Evolutionary conservation across 148 eudicot genomes (phyloP), one percentile per base, ranked within the genome.

Genomic region (Amaranthus cruentus): DNA sequence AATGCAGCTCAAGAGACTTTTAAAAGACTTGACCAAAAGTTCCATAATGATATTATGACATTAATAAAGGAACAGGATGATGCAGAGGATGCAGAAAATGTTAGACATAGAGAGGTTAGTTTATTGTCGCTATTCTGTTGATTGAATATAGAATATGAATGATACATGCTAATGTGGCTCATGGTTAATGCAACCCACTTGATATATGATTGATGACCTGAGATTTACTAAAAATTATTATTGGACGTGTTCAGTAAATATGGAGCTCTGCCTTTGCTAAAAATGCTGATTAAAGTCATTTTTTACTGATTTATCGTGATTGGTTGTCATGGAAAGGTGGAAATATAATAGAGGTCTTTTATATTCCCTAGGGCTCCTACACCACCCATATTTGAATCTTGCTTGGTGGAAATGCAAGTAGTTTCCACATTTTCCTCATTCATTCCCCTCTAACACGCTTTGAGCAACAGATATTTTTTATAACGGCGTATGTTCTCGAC

Each of bases 41-140:
- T 88, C 78, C 70, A 28, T 21, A 83, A 76, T 62, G 88, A 86
- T 62, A 77, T 81, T 58, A 70, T 76, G 83, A 76, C 78, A 69
- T 65, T 88, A 63, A 72, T 70, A 18, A 88, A 83, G 82, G 89
- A 88, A 76, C 88, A 84, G 51, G 57, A 58, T 70, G 90, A 84
- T 73, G 76, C 85, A 6, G 92, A 86, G 75, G 87, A 86, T 76
- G 84, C 85, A 68, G 92, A 88, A 80, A 81, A 74, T 81, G 79
- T 81, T 66, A 76, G 90, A 74, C 92, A 88, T 77, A 83, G 77
- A 78, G 88, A 88, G 92, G 89, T 87, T 73, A 65, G 89, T 83
- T 76, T 14, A 66, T 47, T 49, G 46, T 67, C 46, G 10, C 56
- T 18, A 18, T 50, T 50, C 49, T 9, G 52, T 4, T 14, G n/a